phyloP scores from a whole-genome alignment of 345 rosid genomes.

The Ceriops zippeliana region DNA sequence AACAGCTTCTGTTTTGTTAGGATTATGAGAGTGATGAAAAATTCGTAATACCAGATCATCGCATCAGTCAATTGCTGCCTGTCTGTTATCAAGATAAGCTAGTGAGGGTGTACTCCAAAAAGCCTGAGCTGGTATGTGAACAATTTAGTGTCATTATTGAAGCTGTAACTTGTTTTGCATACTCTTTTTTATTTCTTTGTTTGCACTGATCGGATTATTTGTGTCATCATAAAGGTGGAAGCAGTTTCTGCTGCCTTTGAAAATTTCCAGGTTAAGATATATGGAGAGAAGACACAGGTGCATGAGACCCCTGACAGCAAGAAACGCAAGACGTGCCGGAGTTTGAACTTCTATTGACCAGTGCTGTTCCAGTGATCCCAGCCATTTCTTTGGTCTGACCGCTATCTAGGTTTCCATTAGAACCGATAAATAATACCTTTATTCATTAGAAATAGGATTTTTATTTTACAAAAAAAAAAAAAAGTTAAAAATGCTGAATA shows the following conservation, averaged over 20 bases:
- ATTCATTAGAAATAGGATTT: not conserved
- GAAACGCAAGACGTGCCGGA: not conserved
- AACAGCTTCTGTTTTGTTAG: constrained; percentile 28
- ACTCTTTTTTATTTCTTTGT: not conserved
- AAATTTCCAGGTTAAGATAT: constrained; percentile 40
- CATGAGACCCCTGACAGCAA: constrained; percentile 22
- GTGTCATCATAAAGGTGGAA: constrained; percentile 28
- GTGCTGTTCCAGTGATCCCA: not conserved
- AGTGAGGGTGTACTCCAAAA: constrained; percentile 56
- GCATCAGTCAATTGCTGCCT: constrained; percentile 51
- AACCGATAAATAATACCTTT: not conserved
- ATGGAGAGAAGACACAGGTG: constrained; percentile 15
- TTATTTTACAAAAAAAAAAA: not conserved
- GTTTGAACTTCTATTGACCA: not conserved
- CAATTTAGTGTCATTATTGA: not conserved
- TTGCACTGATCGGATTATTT: not conserved
- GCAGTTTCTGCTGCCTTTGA: constrained; percentile 45
- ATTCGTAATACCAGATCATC: constrained; percentile 28
- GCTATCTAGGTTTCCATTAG: not conserved
- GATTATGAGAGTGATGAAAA: constrained; percentile 35
- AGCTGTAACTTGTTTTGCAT: not conserved
- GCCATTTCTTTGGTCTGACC: not conserved
- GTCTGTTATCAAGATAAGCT: constrained; percentile 40
- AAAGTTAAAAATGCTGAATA: not conserved
- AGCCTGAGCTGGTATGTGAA: constrained; percentile 46